Base-by-base conservation (phyloP, 2,329 filamentous ascomycete genomes). In the Aureobasidium vineae region DNA sequence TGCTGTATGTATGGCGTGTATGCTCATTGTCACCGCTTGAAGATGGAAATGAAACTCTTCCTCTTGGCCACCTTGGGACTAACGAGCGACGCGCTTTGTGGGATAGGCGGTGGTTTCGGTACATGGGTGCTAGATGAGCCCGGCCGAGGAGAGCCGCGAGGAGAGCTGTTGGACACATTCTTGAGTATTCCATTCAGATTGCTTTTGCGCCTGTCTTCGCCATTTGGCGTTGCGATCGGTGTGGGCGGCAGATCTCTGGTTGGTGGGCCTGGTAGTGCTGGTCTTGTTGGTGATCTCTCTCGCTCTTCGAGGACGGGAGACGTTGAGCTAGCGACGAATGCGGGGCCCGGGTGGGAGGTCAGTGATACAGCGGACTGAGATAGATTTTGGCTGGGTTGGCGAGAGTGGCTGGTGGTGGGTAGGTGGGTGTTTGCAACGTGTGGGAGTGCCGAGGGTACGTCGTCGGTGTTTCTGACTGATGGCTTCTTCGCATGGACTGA, bases 11-110 rank as follows among this genome's bases (percentile, higher is more conserved):
- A 6, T 31, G 2, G 33, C 10, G 21, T 52, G 21, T 36, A 41
- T 23, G 49, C 5, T 36, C 19, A 63, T 21, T 23, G 6, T 45
- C 19, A 45, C 2, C 61, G 61, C n/a, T 64, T 76, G 70, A 82
- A 82, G 38, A 80, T 78, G 26, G 75, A 73, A 66, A 81, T 70
- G 67, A 82, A 78, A 68, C 79, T 82, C 73, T 82, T 82, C 66
- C 80, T 75, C 73, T 81, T 82, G 63, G 76, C 75, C 52, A 80
- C 73, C 66, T 74, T 77, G n/a, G 75, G 72, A n/a, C 70, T 71
- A 15, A 72, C 66, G 28, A 69, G 69, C 26, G 67, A 74, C 68
- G 31, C 57, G 23, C 43, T 69, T 5, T 68, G 69, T 23, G 70
- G 70, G 23, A 68, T 64, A 10, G 66, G 61, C 13, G 71, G 72